Conservation (phyloP, 1,284 basidiomycete species). For the Puccinia coronata region DNA sequence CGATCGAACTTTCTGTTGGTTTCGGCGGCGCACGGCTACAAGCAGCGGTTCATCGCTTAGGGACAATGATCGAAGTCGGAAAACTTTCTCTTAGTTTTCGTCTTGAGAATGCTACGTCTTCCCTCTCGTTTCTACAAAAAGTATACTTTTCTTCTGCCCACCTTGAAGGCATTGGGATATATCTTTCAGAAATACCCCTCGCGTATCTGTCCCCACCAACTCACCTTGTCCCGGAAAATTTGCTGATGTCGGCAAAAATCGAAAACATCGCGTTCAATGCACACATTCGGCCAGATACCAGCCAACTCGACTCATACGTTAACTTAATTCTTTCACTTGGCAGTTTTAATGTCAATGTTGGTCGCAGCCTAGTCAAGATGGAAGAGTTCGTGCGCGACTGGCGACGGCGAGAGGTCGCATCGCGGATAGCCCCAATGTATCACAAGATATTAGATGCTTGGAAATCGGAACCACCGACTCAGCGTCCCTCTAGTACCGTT, state of each 20-base stretch:
- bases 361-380: constrained; percentile 40
- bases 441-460: constrained; percentile 29
- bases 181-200: constrained; percentile 20
- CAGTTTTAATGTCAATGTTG: constrained; percentile 16
- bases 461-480: constrained; percentile 10
- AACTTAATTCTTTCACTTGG: neutral
- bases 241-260: constrained; percentile 21
- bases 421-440: constrained; percentile 32
- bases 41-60: constrained; percentile 23
- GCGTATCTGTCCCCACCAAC: neutral
- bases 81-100: constrained; percentile 14
- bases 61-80: constrained; percentile 18
- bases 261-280: constrained; percentile 17
- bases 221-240: constrained; percentile 15
- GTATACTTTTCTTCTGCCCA: constrained; percentile 1
- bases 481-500: constrained; percentile 3
- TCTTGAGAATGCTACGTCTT: neutral
- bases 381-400: constrained; percentile 37
- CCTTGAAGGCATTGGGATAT: constrained; percentile 19
- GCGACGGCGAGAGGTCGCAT: constrained; percentile 27
- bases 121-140: neutral
- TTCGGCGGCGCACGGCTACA: constrained; percentile 28
- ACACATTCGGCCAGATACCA: neutral
- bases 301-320: neutral
- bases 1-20: constrained; percentile 13